Conservation (phyloP, 495 filamentous ascomycete genomes). For the Lepraria neglecta region DNA sequence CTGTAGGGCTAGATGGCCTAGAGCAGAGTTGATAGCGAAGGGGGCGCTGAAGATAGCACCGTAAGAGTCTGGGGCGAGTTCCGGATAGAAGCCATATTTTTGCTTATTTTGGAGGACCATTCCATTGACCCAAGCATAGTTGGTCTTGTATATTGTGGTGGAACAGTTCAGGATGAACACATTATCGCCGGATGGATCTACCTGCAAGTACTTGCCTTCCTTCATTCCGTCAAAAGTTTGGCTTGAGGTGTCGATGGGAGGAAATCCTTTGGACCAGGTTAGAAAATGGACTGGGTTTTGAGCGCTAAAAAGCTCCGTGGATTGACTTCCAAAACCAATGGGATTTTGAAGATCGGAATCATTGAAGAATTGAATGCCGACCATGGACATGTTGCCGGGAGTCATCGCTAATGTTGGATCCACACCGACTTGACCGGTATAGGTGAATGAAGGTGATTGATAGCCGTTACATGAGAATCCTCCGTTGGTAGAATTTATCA, state of each 20-base stretch:
- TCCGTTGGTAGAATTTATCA: conserved; percentile 6
- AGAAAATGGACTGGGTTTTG: conserved; percentile 23
- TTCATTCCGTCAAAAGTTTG: conserved; percentile 6
- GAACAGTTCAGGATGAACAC: conserved; percentile 25
- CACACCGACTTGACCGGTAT: conserved; percentile 13
- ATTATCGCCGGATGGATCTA: conserved; percentile 12
- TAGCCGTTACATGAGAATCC: neutral
- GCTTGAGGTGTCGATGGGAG: conserved; percentile 16
- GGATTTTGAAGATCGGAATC: conserved; percentile 13
- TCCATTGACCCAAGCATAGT: conserved; percentile 24
- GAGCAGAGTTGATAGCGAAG: conserved; percentile 11
- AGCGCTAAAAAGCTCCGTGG: conserved; percentile 19
- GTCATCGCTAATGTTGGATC: conserved; percentile 6
- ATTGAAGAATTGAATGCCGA: conserved; percentile 24
- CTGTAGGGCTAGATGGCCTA: neutral
- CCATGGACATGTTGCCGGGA: conserved; percentile 13
- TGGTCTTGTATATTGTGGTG: conserved; percentile 19
- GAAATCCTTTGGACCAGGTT: conserved; percentile 23
- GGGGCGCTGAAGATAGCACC: conserved; percentile 16
- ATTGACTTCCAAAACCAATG: conserved; percentile 15
- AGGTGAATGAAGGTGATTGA: neutral
- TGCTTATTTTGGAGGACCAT: conserved; percentile 13
- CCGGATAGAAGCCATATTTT: conserved; percentile 15
- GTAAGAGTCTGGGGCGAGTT: conserved; percentile 7
- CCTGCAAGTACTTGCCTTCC: neutral